phyloP scores from a whole-genome alignment of 352 stramenopile genomes.

The Phytophthora fragariaefolia region DNA sequence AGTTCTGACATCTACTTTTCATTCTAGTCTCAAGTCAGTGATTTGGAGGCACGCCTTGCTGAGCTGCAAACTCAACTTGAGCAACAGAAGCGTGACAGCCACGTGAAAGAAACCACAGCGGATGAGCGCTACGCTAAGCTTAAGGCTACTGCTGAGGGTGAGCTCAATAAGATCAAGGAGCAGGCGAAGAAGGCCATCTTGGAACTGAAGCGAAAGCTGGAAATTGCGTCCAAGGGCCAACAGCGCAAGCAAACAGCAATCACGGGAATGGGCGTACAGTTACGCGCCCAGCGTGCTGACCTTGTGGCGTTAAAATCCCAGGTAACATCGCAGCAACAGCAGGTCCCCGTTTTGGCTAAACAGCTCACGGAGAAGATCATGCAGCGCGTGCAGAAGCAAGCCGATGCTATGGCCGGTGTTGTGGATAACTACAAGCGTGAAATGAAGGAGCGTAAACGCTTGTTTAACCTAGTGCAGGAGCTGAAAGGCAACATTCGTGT shows the following conservation, averaged over 20 bases:
- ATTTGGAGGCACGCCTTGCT: constrained; percentile 44
- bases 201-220: constrained; percentile 81
- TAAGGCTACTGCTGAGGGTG: constrained; percentile 73
- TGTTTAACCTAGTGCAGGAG: constrained; percentile 97
- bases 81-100: constrained; percentile 52
- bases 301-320: constrained; percentile 60
- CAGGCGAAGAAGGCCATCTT: constrained; percentile 89
- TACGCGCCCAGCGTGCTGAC: constrained; percentile 66
- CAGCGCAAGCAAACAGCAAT: constrained; percentile 62
- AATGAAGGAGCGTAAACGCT: constrained; percentile 88
- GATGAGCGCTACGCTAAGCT: constrained; percentile 81
- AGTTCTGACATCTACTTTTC: background rate
- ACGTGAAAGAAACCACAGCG: constrained; percentile 56
- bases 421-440: constrained; percentile 92
- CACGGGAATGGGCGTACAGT: constrained; percentile 42
- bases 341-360: constrained; percentile 62
- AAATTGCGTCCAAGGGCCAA: constrained; percentile 63
- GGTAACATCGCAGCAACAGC: constrained; percentile 57
- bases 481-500: constrained; percentile 98
- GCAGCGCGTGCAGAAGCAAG: constrained; percentile 73
- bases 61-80: constrained; percentile 54
- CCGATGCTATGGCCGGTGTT: constrained; percentile 82
- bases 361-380: constrained; percentile 81
- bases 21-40: constrained; percentile 46
- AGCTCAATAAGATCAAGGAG: constrained; percentile 88